Evolutionary conservation across 2,329 filamentous ascomycete species (phyloP).

Genomic region (Fusarium solani-melongenae): DNA sequence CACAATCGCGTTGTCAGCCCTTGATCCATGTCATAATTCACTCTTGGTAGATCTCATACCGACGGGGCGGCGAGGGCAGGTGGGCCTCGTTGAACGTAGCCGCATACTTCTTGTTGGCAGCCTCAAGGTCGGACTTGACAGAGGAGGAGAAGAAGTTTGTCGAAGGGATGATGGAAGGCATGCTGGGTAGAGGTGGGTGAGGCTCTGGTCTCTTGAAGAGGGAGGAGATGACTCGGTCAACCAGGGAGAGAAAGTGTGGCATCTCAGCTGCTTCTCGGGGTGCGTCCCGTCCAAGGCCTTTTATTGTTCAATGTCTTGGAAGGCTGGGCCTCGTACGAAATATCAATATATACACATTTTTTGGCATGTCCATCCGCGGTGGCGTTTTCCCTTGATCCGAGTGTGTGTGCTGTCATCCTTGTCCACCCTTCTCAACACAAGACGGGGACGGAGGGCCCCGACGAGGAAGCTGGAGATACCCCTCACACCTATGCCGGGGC

Average conservation of each 20-base stretch:
- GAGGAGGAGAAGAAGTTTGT: constrained; percentile 11
- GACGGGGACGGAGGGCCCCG: constrained; percentile 27
- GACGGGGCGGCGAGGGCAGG: constrained; percentile 37
- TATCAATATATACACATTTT: constrained; percentile 1
- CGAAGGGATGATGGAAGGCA: constrained; percentile 17
- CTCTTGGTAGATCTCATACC: constrained; percentile 22
- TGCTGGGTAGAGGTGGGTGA: not conserved
- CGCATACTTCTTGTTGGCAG: constrained; percentile 37
- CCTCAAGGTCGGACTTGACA: constrained; percentile 34
- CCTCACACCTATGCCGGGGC: constrained; percentile 24
- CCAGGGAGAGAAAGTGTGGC: constrained; percentile 6
- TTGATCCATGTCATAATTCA: constrained; percentile 16
- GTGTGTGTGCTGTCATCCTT: not conserved
- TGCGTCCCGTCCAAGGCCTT: constrained; percentile 17
- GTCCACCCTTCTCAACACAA: not conserved
- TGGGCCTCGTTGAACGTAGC: constrained; percentile 34
- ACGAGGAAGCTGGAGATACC: constrained; percentile 16
- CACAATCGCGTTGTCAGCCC: constrained; percentile 10
- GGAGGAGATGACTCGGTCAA: not conserved
- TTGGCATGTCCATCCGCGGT: not conserved
- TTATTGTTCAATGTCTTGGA: constrained; percentile 14
- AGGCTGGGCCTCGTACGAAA: not conserved
- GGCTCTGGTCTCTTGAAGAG: not conserved
- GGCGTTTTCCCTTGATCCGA: constrained; percentile 32
- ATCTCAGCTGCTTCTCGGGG: not conserved